Evolutionary conservation across 805 yeast species (phyloP), one percentile per base, ranked within the genome.

Genomic region (Debaryomyces tyrocola): DNA sequence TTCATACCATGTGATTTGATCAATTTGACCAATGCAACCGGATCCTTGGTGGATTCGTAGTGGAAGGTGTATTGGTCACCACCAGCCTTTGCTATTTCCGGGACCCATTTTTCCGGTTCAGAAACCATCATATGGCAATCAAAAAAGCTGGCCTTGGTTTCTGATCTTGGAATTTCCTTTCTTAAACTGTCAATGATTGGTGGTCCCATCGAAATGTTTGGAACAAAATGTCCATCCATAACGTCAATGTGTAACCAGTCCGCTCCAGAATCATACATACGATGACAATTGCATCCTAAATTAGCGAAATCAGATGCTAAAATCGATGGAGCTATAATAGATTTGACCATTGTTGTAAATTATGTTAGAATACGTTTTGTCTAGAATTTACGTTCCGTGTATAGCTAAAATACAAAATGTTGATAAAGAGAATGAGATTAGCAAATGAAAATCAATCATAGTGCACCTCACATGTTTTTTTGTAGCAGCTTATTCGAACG

Each of bases 71-170:
- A 94, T 66, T 87, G 96, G 66, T 90, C 95, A 41, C 96, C 98
- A 47, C 98, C 98, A 38, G 91, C 92, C 54, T 85, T 81, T 38
- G 95, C 97, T 58, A 94, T 84, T 51, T 87, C 95, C 41, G 80
- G 86, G 46, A 94, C 94, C 98, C 98, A 94, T 62, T 84, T 83
- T 63, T 88, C 96, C 12, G 99, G 99, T 46, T 77, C 71, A 18
- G 90, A 75, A 35, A 94, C 97, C 99, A 94, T 94, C 97, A 94
- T 91, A 70, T 94, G 99, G 69, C 98, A 92, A 66, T 94, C 99
- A 62, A 94, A 92, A 52, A 80, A 80, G 39, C 69, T 59, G 20
- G 79, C 74, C 51, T 73, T 73, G 5, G 66, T 66, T 5, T 75
- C 76, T 15, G 78, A 77, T 60, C 84, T 76, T 43, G 98, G 96